phyloP scores from a whole-genome alignment of 2,329 filamentous ascomycete species.

The Pseudogymnoascus sp. region DNA sequence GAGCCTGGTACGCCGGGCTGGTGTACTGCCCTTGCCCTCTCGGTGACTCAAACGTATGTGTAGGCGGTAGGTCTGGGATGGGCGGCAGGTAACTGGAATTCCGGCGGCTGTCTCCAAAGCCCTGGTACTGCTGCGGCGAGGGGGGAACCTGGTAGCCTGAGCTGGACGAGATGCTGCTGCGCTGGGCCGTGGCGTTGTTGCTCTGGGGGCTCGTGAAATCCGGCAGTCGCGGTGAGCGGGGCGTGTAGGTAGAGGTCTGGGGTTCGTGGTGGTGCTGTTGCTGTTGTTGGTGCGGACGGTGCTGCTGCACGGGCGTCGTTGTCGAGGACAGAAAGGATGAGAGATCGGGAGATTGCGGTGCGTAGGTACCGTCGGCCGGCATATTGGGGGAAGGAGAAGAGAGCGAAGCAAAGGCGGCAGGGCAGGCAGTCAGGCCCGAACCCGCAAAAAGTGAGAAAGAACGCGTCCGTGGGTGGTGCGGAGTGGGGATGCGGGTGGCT shows the following conservation, averaged over 20 bases:
- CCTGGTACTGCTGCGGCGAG: not conserved
- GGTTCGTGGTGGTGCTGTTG: conserved; percentile 8
- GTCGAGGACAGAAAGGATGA: conserved; percentile 27
- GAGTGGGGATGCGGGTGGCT: conserved; percentile 7
- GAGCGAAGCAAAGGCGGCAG: not conserved
- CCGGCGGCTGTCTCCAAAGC: not conserved
- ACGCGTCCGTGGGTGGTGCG: conserved; percentile 6
- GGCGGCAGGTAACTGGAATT: conserved; percentile 25
- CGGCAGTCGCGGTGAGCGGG: conserved; percentile 25
- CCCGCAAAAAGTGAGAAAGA: conserved; percentile 11
- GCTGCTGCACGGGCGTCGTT: conserved; percentile 22
- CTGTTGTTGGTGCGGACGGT: not conserved
- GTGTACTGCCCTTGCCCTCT: not conserved
- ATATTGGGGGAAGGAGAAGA: not conserved
- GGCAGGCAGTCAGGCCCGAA: not conserved
- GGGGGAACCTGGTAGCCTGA: conserved; percentile 10
- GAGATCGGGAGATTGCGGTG: conserved; percentile 32
- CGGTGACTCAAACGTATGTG: conserved; percentile 17
- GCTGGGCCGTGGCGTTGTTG: not conserved
- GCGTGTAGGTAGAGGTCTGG: conserved; percentile 23
- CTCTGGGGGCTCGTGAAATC: conserved; percentile 14
- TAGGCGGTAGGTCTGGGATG: conserved; percentile 25
- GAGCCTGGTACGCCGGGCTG: not conserved
- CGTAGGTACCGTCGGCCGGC: conserved; percentile 27
- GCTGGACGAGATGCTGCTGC: not conserved